Percentiles rank a stretch among this genome's conserved stretches.
phyloP scores from a whole-genome alignment of 768 basidiomycete species.

The Macrocybe gigantea region DNA sequence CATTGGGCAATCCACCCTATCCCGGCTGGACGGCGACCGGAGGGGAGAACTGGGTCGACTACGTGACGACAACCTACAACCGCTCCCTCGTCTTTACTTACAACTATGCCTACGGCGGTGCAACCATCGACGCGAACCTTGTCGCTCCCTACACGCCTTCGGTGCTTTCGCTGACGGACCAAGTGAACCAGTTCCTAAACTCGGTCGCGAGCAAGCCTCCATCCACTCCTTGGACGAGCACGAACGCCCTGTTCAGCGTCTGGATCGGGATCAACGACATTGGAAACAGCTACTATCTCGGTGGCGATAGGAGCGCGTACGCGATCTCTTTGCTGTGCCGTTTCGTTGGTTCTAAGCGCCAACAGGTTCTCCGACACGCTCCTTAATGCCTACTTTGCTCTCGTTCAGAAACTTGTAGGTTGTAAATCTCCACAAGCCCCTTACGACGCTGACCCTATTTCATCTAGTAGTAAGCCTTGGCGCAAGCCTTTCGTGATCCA shows the following conservation, averaged over 20 bases:
- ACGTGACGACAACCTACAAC: constrained; percentile 46
- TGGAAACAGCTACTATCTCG: constrained; percentile 43
- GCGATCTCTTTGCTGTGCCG: constrained; percentile 11
- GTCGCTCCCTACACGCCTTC: constrained; percentile 47
- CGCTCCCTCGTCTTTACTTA: constrained; percentile 50
- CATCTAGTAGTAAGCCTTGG: too few species aligned
- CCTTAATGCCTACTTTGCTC: constrained; percentile 42
- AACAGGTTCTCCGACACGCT: constrained; percentile 42
- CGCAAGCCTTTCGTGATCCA: neutral
- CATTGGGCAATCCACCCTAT: constrained; percentile 49
- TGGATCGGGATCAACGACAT: constrained; percentile 74
- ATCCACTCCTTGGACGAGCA: constrained; percentile 48
- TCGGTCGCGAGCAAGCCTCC: constrained; percentile 42
- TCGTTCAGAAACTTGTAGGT: constrained; percentile 43
- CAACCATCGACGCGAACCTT: constrained; percentile 54
- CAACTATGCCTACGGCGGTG: constrained; percentile 63
- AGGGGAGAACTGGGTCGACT: constrained; percentile 58
- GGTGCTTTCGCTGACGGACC: constrained; percentile 51
- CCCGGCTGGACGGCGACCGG: constrained; percentile 50
- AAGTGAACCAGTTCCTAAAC: constrained; percentile 53
- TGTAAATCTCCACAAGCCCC: neutral
- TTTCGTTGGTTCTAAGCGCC: neutral
- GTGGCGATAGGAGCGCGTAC: constrained; percentile 44
- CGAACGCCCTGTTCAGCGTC: constrained; percentile 56
- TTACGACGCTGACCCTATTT: too few species aligned